Percentiles rank a stretch among this genome's conserved stretches.
These are phyloP conservation scores for Tetrahymena malaccensis DNA, from an alignment of 73 alveolate genomes.

Conservation along the genomic window DNA sequence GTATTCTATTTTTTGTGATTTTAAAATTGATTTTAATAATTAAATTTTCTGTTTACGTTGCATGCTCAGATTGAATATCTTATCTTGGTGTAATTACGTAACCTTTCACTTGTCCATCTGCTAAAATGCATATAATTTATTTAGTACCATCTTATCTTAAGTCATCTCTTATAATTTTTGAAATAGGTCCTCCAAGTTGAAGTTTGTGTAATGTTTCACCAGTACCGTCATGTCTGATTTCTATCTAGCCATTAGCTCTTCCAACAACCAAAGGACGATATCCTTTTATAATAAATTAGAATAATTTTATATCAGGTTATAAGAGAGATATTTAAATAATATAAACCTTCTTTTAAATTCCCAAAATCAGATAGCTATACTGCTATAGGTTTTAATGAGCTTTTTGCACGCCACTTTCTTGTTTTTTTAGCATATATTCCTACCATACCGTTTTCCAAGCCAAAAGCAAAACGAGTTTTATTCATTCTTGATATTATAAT, in stretches of 20 bases:
- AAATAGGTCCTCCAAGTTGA: conserved; percentile 2
- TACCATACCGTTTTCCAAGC: conserved; percentile 21
- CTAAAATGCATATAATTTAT: background rate
- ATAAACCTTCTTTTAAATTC: background rate
- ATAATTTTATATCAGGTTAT: background rate
- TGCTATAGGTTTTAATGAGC: background rate
- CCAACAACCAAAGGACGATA: conserved; percentile 19
- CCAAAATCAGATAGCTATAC: background rate
- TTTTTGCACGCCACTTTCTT: conserved; percentile 1
- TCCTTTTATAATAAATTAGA: background rate
- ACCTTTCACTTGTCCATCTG: background rate
- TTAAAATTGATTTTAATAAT: background rate
- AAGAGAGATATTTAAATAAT: background rate
- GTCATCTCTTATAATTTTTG: background rate
- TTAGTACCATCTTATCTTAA: background rate
- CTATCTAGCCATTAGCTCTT: conserved; percentile 21
- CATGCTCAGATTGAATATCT: background rate
- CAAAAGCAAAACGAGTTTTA: conserved; percentile 9
- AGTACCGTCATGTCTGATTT: background rate
- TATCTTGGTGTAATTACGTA: background rate
- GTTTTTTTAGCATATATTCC: background rate
- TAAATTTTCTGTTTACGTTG: background rate
- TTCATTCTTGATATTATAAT: conserved; percentile 1
- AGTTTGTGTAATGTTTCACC: conserved; percentile 14
- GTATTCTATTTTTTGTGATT: too few relatives aligned